Evolutionary conservation across 2,329 filamentous ascomycete species (phyloP).

Genomic region (Pseudocercospora vitis): DNA sequence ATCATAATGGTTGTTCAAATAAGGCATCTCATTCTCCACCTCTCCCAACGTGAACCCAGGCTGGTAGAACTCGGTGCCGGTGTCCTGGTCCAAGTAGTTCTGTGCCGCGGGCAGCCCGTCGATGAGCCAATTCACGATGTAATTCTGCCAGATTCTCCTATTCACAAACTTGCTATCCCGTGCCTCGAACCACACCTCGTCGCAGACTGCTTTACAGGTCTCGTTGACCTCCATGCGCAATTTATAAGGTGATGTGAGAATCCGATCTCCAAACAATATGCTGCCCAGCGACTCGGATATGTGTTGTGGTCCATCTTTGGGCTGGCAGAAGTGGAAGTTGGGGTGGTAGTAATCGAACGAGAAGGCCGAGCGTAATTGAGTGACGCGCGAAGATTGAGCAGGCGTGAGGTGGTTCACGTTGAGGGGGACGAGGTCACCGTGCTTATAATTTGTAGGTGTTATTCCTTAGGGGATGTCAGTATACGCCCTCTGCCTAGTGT

Average conservation of each 20-base stretch:
- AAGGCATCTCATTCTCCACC: constrained; percentile 56
- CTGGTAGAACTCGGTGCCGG: constrained; percentile 79
- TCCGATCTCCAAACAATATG: constrained; percentile 95
- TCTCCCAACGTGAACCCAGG: constrained; percentile 78
- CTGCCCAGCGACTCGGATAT: constrained; percentile 89
- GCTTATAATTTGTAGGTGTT: constrained; percentile 86
- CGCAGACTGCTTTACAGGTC: constrained; percentile 79
- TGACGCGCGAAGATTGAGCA: constrained; percentile 72
- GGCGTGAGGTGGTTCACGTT: constrained; percentile 93
- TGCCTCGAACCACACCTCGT: constrained; percentile 63
- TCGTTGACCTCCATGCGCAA: constrained; percentile 84
- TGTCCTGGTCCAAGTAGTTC: constrained; percentile 72
- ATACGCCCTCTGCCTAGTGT: no score
- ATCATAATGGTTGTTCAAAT: constrained; percentile 93
- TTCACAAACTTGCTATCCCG: constrained; percentile 77
- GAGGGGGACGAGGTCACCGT: constrained; percentile 76
- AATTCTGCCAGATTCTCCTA: constrained; percentile 75
- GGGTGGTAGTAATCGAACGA: constrained; percentile 95
- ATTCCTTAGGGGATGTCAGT: constrained; percentile 48
- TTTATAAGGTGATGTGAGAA: constrained; percentile 93
- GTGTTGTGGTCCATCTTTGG: constrained; percentile 71
- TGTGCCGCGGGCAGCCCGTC: constrained; percentile 92
- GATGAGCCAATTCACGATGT: constrained; percentile 93
- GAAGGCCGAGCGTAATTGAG: constrained; percentile 84
- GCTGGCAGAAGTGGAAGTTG: constrained; percentile 83